Evolutionary conservation across 148 eudicot genomes (phyloP), one percentile per base, ranked within the genome.

Genomic region (Rheum nobile): DNA sequence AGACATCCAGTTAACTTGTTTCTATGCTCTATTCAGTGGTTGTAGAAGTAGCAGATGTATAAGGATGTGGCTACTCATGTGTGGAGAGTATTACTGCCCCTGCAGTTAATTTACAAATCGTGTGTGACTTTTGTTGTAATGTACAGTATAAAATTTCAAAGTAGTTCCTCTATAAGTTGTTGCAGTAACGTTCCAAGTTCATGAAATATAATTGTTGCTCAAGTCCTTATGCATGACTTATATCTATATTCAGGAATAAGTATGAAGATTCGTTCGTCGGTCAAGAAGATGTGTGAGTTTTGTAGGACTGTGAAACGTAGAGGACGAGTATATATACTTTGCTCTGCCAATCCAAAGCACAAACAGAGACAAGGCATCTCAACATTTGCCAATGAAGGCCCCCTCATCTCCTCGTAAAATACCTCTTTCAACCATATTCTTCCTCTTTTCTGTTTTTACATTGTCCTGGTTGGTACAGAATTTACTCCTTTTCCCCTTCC

Each of bases 331-430:
- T 90, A 86, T 72, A 82, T 92, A 31, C 76, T 82, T 31, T 92
- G 97, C 84, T 67, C 83, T 1, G 86, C 86, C 68, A 90, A 88
- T 75, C 90, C 95, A 72, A 92, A 92, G 85, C 97, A 92, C 83
- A 92, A 90, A 77, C 97, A 91, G 73, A 78, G 97, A n/a, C 97
- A 91, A 77, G 94, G 97, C 72, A 68, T 86, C 79, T 88, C 97
- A 65, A 85, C 92, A 1, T 78, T 85, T 80, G 83, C 92, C 1
- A 68, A 74, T 78, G 97, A 91, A 77, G 70, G 39, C 10, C 70
- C 70, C 41, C 70, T 65, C 70, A 65, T 65, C 41, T 31, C 70
- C 70, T 32, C 17, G 70, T 65, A 65, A 31, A 12, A 16, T 6
- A 11, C 67, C 67, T 16, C 39, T 41, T n/a, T 17, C 10, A 17